Evolutionary conservation across 306 rosid species (phyloP), one percentile per base, ranked within the genome.

Genomic region (Rosa lucieae): DNA sequence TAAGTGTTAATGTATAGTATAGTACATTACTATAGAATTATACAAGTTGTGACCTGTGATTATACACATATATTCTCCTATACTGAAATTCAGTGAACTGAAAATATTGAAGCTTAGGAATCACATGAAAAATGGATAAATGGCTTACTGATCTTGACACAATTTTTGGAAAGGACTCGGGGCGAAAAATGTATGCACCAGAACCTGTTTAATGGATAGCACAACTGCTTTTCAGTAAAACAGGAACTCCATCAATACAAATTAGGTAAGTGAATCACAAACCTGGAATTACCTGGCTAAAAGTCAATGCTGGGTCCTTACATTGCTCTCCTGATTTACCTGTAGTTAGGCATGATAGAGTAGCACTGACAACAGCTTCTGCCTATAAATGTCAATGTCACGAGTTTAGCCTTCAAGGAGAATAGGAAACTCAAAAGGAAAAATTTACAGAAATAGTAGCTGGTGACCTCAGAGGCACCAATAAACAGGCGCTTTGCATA

Each of bases 141-240:
- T 74, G 62, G 74, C 97, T 89, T 83, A 94, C 98, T n/a, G 90
- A 82, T 94, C 93, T 90, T 73, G 98, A 90, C 84, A 88, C 88
- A 71, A 88, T 32, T 70, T 23, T 84, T 46, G 93, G 93, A 72
- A 85, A 80, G 52, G 89, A 15, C 87, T 55, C 74, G 58, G 97
- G 98, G 84, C 95, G 88, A 77, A 94, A 94, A 77, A 94, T 90
- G 76, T 94, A 94, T 62, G 98, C 98, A 72, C 94, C 96, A 32
- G 98, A 94, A 73, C 81, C 90, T 94, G 68, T 46, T n/a, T 70
- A 83, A 12, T 56, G 76, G 11, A 9, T 1, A 44, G 11, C 11
- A 44, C 48, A 44, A 44, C 48, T 44, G 48, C 48, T 44, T 70
- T 32, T 32, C 44, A 49, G 55, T 56, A 20, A 76, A 80, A 67